phyloP scores from a whole-genome alignment of 2,329 filamentous ascomycete genomes.

The Ophiostoma quercus region DNA sequence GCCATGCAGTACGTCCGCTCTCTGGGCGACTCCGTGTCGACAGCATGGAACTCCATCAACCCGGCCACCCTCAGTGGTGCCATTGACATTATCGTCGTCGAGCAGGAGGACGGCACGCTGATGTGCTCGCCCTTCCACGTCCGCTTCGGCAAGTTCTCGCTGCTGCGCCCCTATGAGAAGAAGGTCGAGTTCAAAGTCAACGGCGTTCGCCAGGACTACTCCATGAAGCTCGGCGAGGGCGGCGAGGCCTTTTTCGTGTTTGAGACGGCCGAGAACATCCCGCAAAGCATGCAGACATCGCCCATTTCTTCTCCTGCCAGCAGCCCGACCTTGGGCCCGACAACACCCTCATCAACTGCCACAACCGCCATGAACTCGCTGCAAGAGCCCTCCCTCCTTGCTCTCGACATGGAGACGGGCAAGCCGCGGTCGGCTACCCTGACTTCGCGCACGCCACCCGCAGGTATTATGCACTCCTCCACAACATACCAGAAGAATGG shows the following conservation, averaged over 20 bases:
- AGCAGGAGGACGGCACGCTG: constrained; percentile 85
- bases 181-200: constrained; percentile 99
- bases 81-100: constrained; percentile 97
- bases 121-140: constrained; percentile 97
- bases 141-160: constrained; percentile 96
- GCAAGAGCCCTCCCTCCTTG: constrained; percentile 65
- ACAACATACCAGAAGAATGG: constrained; percentile 35
- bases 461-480: constrained; percentile 39
- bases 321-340: constrained; percentile 64
- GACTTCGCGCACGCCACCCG: constrained; percentile 39
- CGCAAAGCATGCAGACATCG: constrained; percentile 89
- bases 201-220: constrained; percentile 81
- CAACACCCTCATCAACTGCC: constrained; percentile 34
- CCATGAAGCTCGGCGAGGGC: constrained; percentile 97
- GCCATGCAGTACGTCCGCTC: constrained; percentile 97
- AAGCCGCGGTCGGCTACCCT: constrained; percentile 39
- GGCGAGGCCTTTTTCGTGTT: constrained; percentile 99
- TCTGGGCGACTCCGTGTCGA: constrained; percentile 90
- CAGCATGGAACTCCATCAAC: constrained; percentile 99
- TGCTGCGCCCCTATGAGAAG: constrained; percentile 92
- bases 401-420: constrained; percentile 50
- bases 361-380: constrained; percentile 40
- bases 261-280: constrained; percentile 85
- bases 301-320: constrained; percentile 84
- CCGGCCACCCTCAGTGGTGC: constrained; percentile 93